phyloP scores from a whole-genome alignment of 73 alveolate genomes.

The Paramecium octaurelia region DNA sequence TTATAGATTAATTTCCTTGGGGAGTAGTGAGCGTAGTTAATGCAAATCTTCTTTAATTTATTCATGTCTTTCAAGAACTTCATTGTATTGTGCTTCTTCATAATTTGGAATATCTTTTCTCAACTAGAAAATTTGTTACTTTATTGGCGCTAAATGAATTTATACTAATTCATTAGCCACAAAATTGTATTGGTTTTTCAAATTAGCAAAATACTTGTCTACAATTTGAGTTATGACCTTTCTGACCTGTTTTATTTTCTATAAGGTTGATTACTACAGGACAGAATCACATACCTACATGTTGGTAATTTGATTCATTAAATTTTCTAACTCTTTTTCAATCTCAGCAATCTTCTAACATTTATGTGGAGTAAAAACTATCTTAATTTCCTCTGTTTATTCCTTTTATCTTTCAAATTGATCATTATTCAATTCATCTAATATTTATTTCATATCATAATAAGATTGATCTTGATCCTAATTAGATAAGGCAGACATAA shows the following conservation, averaged over 20 bases:
- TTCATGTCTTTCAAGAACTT: not conserved
- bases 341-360: not conserved
- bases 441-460: not conserved
- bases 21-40: not conserved
- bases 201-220: not conserved
- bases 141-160: not conserved
- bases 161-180: not conserved
- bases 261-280: not conserved
- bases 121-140: not conserved
- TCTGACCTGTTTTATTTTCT: not conserved
- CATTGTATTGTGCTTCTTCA: not conserved
- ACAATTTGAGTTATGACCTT: not conserved
- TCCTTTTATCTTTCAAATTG: not conserved
- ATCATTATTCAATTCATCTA: not conserved
- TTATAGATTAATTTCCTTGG: not conserved
- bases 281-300: not conserved
- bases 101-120: not conserved
- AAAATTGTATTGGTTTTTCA: not conserved
- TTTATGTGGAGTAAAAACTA: constrained; percentile 4
- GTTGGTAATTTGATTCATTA: not conserved
- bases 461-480: not conserved
- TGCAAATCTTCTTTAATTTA: not conserved
- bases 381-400: not conserved
- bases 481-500: not conserved
- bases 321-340: not conserved